Evolutionary conservation across 1,284 basidiomycete species (phyloP), one percentile per base, ranked within the genome.

Genomic region (Polyporus tsugae): DNA sequence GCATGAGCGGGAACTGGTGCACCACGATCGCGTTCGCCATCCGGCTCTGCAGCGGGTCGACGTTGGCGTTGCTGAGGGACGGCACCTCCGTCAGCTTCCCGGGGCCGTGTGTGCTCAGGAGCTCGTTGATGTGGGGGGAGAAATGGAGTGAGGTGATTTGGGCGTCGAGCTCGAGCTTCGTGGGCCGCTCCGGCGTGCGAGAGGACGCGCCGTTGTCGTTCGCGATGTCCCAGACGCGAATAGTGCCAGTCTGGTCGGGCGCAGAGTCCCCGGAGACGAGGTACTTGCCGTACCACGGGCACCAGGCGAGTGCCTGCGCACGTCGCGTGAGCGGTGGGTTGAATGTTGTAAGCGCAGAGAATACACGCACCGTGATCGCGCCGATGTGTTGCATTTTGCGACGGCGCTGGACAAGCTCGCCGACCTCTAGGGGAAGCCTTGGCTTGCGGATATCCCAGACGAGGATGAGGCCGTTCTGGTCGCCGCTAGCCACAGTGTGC

Each of bases 291-390:
- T 95, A 91, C 95, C 95, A 97, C 0, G 96, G 95, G 77, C 92
- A 95, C 95, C 96, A 99, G 0, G 94, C 89, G 42, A 98, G 82
- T 0, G 95, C 95, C 93, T 95, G 25, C 25, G 19, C n/a, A 38
- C 38, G 13, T 29, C 44, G 29, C 38, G 44, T 68, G 58, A 69
- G 57, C 22, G 52, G n/a, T 10, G 4, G 41, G 9, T 25, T 11
- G 57, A 6, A 25, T n/a, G 13, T 62, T 69, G 49, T 66, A 62
- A 42, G 53, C 62, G 57, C 49, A 53, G 65, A 44, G 62, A 68
- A 70, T 70, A 49, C 46, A 49, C 46, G 46, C 68, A 78, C 76
- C 55, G 73, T 76, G 46, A 80, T 75, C 3, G 75, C 64, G 39
- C 78, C 79, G 25, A 52, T 66, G 66, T 80, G 79, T 52, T 79